Conservation (phyloP, 2,329 filamentous ascomycete genomes). For the Colletotrichum sublineola region DNA sequence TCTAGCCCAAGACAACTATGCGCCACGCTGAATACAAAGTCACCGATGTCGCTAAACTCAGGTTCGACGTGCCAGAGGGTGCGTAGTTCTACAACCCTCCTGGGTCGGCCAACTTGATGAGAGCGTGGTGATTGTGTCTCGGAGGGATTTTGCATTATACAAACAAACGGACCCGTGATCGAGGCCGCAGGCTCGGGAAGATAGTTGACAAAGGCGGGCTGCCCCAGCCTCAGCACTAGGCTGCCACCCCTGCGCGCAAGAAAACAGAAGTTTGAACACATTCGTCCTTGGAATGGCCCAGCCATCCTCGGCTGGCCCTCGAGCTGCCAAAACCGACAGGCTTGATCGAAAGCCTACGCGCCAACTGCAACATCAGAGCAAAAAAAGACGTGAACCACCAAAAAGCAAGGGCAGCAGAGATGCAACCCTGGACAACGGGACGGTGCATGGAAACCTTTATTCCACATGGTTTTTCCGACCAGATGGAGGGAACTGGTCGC, state of each 20-base stretch:
- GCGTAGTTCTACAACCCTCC: too few species aligned
- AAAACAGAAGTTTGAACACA: background rate
- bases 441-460: background rate
- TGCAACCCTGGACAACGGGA: background rate
- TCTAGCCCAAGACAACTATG: background rate
- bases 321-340: background rate
- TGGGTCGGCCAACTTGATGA: background rate
- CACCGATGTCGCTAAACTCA: background rate
- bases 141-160: background rate
- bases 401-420: background rate
- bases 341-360: background rate
- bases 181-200: background rate
- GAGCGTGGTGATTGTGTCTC: background rate
- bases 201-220: background rate
- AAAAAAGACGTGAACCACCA: background rate
- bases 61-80: background rate
- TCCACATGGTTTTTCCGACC: background rate
- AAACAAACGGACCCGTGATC: background rate
- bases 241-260: background rate
- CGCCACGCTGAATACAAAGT: background rate
- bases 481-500: background rate
- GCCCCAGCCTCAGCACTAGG: too few species aligned
- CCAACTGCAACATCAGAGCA: background rate
- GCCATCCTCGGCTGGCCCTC: conserved; percentile 1
- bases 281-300: conserved; percentile 12